phyloP scores from a whole-genome alignment of 306 rosid genomes.

The Amphicarpaea edgeworthii region DNA sequence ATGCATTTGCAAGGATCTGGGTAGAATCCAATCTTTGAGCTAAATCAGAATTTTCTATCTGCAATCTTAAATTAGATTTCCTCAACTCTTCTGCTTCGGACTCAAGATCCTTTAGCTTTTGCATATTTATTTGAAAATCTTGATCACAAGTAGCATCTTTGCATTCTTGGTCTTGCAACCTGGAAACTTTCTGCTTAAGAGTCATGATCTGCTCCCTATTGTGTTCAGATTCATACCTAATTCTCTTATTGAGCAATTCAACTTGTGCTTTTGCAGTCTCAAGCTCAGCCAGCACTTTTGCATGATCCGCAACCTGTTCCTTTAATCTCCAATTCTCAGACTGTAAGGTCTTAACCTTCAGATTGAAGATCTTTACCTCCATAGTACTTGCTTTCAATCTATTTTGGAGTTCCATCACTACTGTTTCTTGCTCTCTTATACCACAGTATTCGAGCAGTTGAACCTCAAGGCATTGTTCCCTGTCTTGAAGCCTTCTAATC shows the following conservation, averaged over 20 bases:
- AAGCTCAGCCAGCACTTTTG: constrained; percentile 66
- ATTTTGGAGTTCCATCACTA: constrained; percentile 78
- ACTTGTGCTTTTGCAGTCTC: constrained; percentile 64
- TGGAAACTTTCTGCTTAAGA: constrained; percentile 66
- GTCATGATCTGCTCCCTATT: constrained; percentile 61
- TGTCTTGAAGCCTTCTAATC: constrained; percentile 74
- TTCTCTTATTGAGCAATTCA: constrained; percentile 62
- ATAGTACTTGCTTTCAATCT: constrained; percentile 70
- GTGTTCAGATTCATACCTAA: constrained; percentile 64
- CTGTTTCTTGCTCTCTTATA: constrained; percentile 81
- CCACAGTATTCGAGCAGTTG: constrained; percentile 85
- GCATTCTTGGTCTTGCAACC: constrained; percentile 65
- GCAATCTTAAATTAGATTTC: constrained; percentile 62
- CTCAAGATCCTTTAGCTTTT: constrained; percentile 63
- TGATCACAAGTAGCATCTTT: constrained; percentile 47
- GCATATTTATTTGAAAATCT: constrained; percentile 56
- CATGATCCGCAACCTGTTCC: constrained; percentile 64
- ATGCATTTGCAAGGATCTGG: constrained; percentile 73
- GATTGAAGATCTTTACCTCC: constrained; percentile 80
- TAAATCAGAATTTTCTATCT: constrained; percentile 68
- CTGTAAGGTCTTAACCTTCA: constrained; percentile 77
- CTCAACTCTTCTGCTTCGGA: constrained; percentile 64
- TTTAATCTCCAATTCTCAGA: constrained; percentile 71
- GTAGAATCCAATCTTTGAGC: constrained; percentile 76
- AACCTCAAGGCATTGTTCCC: constrained; percentile 74